Conservation (phyloP, 1,284 basidiomycete genomes). For the Trichosporon ovoides region DNA sequence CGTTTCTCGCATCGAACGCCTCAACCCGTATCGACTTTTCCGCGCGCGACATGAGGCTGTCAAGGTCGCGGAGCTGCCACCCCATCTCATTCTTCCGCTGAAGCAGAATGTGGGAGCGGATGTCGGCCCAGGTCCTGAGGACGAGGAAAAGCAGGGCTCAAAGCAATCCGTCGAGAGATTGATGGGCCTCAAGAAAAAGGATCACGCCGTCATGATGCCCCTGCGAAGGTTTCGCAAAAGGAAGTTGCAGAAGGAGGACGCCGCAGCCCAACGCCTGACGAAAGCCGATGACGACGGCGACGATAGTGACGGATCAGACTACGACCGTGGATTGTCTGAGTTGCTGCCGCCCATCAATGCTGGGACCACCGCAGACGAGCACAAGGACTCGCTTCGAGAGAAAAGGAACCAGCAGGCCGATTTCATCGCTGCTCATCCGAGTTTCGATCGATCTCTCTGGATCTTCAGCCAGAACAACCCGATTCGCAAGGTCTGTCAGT, state of each 20-base stretch:
- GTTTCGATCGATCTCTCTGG: slow-evolving; percentile 88
- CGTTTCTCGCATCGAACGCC: slow-evolving; percentile 63
- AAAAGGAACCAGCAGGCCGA: slow-evolving; percentile 74
- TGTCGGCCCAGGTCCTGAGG: slow-evolving; percentile 37
- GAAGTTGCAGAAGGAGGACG: not conserved
- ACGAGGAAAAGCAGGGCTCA: slow-evolving; percentile 8
- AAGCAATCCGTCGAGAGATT: slow-evolving; percentile 30
- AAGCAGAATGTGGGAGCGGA: slow-evolving; percentile 68
- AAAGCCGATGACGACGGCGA: not conserved
- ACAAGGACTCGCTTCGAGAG: slow-evolving; percentile 61
- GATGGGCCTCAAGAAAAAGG: slow-evolving; percentile 28
- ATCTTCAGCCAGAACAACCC: slow-evolving; percentile 75
- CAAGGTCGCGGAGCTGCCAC: slow-evolving; percentile 64
- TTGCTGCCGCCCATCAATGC: slow-evolving; percentile 37
- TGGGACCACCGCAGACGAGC: slow-evolving; percentile 35
- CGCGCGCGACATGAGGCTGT: slow-evolving; percentile 67
- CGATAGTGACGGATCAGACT: slow-evolving; percentile 26
- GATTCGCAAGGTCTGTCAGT: slow-evolving; percentile 74
- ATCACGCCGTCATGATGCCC: slow-evolving; percentile 3
- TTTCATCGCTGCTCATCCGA: slow-evolving; percentile 82
- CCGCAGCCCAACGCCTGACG: not conserved
- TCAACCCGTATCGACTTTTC: slow-evolving; percentile 86
- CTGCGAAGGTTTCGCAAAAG: not conserved
- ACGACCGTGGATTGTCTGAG: slow-evolving; percentile 43
- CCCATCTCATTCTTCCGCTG: slow-evolving; percentile 67